phyloP scores from a whole-genome alignment of 2,329 filamentous ascomycete species.

The Leptodontidium sp. region DNA sequence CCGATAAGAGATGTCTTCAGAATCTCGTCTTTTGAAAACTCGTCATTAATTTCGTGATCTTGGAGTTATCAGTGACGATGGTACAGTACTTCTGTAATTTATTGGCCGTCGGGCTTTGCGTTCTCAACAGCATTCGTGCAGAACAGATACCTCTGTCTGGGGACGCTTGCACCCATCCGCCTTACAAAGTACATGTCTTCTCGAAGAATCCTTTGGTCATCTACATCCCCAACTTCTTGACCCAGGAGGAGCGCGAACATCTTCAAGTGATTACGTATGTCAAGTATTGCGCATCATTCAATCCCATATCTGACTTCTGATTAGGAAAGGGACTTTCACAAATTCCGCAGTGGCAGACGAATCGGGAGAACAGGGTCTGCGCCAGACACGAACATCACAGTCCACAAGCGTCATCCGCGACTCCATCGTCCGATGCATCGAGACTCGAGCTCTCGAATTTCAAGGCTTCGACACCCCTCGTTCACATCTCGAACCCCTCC shows the following conservation, averaged over 20 bases:
- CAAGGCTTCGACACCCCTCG: constrained; percentile 62
- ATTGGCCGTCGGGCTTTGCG: neutral
- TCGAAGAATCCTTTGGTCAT: constrained; percentile 61
- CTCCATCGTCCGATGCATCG: constrained; percentile 61
- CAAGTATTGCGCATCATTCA: too few relatives aligned
- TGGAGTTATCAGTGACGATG: neutral
- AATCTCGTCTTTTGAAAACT: neutral
- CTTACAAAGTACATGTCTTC: constrained; percentile 54
- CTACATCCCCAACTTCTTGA: constrained; percentile 63
- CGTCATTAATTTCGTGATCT: neutral
- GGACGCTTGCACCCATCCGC: constrained; percentile 30
- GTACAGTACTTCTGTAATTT: neutral
- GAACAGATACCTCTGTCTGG: constrained; percentile 17
- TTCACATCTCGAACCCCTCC: constrained; percentile 65
- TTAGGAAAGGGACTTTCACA: constrained; percentile 35
- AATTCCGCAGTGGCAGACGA: constrained; percentile 61
- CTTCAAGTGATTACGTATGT: constrained; percentile 59
- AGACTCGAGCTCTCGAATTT: constrained; percentile 61
- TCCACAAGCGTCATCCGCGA: constrained; percentile 53
- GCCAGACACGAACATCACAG: constrained; percentile 58
- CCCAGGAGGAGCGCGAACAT: constrained; percentile 54
- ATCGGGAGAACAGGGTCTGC: constrained; percentile 53
- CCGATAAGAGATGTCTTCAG: neutral
- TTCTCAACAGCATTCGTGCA: constrained; percentile 7
- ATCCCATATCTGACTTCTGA: constrained; percentile 7